Conservation (phyloP, 768 basidiomycete genomes). For the Trichaptum fuscoviolaceum region DNA sequence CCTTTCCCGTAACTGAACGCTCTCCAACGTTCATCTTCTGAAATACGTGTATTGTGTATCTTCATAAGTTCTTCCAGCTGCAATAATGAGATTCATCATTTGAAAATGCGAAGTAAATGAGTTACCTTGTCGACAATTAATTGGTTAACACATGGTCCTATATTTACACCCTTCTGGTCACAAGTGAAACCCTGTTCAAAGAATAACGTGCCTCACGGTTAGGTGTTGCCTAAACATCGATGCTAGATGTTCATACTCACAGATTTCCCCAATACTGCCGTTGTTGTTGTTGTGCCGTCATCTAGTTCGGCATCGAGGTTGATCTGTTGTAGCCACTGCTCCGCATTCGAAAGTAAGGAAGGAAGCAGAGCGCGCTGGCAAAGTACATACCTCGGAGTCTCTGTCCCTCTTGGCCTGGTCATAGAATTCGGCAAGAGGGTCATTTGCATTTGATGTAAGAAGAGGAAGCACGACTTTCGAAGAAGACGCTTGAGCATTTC, state of each 20-base stretch:
- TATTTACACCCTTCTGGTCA: constrained; percentile 41
- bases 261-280: not conserved
- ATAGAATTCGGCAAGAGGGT: constrained; percentile 67
- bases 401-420: constrained; percentile 45
- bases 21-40: constrained; percentile 64
- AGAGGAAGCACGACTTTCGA: not conserved
- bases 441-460: constrained; percentile 18
- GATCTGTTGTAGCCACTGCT: constrained; percentile 32
- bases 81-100: not conserved
- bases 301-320: constrained; percentile 27
- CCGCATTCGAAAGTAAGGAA: constrained; percentile 23
- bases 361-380: not conserved
- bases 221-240: not conserved
- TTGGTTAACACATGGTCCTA: constrained; percentile 51
- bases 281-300: no score
- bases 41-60: constrained; percentile 56
- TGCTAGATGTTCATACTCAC: not conserved
- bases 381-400: constrained; percentile 35
- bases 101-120: not conserved
- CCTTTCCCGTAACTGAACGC: constrained; percentile 63
- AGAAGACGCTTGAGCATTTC: constrained; percentile 3
- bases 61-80: constrained; percentile 64
- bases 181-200: constrained; percentile 56
- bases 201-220: not conserved
- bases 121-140: constrained; percentile 68